A percentile compares a stretch with the other conserved stretches of the same genome.
phyloP scores from a whole-genome alignment of 2,329 filamentous ascomycete species.

The Triangularia setosa region DNA sequence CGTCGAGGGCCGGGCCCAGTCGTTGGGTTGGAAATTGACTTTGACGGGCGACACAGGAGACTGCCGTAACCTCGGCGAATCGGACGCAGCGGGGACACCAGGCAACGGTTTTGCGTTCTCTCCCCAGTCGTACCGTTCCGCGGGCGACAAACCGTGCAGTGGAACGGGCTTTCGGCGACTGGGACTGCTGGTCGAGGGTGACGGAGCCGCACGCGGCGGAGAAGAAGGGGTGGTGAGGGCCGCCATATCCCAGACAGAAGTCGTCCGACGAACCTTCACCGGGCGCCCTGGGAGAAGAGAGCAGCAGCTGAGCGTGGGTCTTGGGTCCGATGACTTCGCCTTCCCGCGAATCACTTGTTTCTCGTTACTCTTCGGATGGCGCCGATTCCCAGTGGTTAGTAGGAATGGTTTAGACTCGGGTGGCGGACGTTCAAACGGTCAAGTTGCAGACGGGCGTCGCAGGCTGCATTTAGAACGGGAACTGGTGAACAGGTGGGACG shows the following conservation, averaged over 20 bases:
- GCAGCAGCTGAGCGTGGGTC: not conserved
- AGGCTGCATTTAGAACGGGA: not conserved
- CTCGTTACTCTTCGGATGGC: not conserved
- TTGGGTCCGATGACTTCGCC: not conserved
- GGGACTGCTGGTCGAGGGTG: conserved; percentile 27
- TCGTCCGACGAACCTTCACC: conserved; percentile 4
- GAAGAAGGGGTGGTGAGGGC: conserved; percentile 29
- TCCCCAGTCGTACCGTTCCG: conserved; percentile 32
- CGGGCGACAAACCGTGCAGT: conserved; percentile 31
- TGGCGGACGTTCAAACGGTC: conserved; percentile 15
- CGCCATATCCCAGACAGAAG: conserved; percentile 29
- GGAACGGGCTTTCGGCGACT: conserved; percentile 36
- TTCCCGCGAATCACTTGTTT: not conserved
- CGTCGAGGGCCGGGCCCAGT: conserved; percentile 51
- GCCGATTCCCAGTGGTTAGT: not conserved
- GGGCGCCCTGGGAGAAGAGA: not conserved
- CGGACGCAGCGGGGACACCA: conserved; percentile 25
- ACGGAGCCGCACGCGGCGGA: conserved; percentile 23
- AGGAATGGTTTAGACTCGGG: not conserved
- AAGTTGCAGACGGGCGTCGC: conserved; percentile 4
- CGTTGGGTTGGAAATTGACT: conserved; percentile 50
- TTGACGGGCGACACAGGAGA: conserved; percentile 54
- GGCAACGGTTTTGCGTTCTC: conserved; percentile 32
- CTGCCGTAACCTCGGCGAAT: conserved; percentile 46
- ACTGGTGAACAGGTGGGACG: not conserved